Conservation (phyloP, 2,329 filamentous ascomycete genomes). For the Pochonia chlamydosporia region DNA sequence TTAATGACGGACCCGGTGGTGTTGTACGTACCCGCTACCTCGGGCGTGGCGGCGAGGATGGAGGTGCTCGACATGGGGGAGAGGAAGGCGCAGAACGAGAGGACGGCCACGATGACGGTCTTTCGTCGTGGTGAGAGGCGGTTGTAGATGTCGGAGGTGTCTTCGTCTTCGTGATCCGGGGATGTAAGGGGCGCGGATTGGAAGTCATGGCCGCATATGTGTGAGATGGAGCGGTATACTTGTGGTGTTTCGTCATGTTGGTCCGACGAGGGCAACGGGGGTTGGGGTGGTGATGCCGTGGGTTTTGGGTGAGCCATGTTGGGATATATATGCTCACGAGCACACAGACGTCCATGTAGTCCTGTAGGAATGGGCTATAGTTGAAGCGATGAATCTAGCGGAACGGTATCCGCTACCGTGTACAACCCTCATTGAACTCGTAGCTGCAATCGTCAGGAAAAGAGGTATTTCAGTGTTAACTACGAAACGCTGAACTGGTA, state of each 20-base stretch:
- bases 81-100: conserved; percentile 71
- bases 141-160: conserved; percentile 55
- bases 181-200: conserved; percentile 11
- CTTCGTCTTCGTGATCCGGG: conserved; percentile 19
- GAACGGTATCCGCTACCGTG: background rate
- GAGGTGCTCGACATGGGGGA: conserved; percentile 71
- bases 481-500: too few species aligned
- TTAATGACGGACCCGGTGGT: conserved; percentile 68
- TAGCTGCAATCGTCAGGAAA: too few species aligned
- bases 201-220: conserved; percentile 23
- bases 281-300: background rate
- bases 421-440: background rate
- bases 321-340: too few species aligned
- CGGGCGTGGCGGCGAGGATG: conserved; percentile 66
- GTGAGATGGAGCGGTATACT: conserved; percentile 18
- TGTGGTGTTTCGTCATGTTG: background rate
- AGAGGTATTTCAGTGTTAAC: too few species aligned
- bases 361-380: too few species aligned
- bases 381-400: background rate
- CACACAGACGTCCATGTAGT: too few species aligned
- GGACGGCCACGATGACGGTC: conserved; percentile 57
- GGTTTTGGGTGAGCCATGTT: background rate
- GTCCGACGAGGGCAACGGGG: background rate
- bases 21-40: conserved; percentile 59
- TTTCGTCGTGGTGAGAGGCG: conserved; percentile 58